Evolutionary conservation across 2,329 filamentous ascomycete genomes (phyloP).

Genomic region (Neocatenulostroma microsporum): DNA sequence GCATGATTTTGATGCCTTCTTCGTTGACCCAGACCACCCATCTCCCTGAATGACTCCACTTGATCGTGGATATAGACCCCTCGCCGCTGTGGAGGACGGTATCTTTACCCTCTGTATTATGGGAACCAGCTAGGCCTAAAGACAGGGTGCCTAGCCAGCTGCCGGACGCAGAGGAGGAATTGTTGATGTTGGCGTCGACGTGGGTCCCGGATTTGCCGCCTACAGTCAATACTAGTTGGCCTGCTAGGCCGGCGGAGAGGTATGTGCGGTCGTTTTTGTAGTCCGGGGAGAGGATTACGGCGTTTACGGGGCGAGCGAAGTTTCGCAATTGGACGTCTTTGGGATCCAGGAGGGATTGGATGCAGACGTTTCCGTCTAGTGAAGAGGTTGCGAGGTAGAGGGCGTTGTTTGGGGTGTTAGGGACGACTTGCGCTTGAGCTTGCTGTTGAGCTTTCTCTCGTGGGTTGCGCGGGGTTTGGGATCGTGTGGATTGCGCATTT

Average conservation of each 20-base stretch:
- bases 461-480: background rate
- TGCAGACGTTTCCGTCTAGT: conserved; percentile 90
- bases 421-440: conserved; percentile 42
- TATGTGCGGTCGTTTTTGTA: conserved; percentile 86
- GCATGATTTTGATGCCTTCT: conserved; percentile 96
- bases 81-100: conserved; percentile 50
- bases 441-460: background rate
- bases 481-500: background rate
- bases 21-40: conserved; percentile 96
- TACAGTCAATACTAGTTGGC: conserved; percentile 76
- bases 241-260: conserved; percentile 81
- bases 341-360: conserved; percentile 75
- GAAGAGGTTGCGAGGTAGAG: conserved; percentile 92
- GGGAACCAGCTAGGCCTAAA: conserved; percentile 53
- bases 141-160: conserved; percentile 89
- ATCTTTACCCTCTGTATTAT: conserved; percentile 3
- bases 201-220: conserved; percentile 73
- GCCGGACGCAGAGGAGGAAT: conserved; percentile 66
- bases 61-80: conserved; percentile 81
- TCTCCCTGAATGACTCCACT: conserved; percentile 88
- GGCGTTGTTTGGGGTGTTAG: conserved; percentile 73
- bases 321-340: conserved; percentile 89
- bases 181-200: conserved; percentile 76
- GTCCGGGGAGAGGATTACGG: conserved; percentile 88
- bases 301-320: conserved; percentile 85